phyloP scores from a whole-genome alignment of 83 land plant genomes.

The Larix sibirica region DNA sequence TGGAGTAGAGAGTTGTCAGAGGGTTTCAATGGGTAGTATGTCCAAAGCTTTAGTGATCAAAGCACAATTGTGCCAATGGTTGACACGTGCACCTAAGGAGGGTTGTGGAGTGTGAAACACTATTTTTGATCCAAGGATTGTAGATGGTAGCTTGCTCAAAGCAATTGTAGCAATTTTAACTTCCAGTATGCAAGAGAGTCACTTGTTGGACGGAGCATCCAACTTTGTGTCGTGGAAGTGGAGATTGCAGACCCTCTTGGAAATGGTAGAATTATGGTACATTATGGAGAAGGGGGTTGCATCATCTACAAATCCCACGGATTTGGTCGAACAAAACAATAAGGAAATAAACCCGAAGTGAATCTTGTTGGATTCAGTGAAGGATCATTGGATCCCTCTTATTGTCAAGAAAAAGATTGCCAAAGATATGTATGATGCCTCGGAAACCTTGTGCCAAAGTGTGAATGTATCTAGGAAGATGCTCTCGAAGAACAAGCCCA shows the following conservation, averaged over 20 bases:
- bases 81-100: too few relatives aligned
- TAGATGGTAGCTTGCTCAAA: neutral
- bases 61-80: too few relatives aligned
- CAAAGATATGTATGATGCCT: neutral
- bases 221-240: neutral
- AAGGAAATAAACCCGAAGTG: neutral
- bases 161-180: neutral
- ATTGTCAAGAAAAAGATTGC: neutral
- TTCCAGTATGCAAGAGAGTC: neutral
- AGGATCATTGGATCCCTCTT: too few relatives aligned
- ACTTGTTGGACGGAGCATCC: neutral
- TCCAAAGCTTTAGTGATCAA: too few relatives aligned
- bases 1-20: too few relatives aligned
- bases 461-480: neutral
- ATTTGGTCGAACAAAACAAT: neutral
- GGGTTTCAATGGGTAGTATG: too few relatives aligned
- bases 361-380: too few relatives aligned
- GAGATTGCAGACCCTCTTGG: neutral
- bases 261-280: neutral
- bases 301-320: neutral
- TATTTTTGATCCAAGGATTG: neutral
- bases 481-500: too few relatives aligned
- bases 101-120: too few relatives aligned
- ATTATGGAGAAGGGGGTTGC: neutral
- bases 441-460: neutral